A percentile compares a stretch with the other conserved stretches of the same genome.
These are phyloP conservation scores for Mortierella sp. DNA, from an alignment of 371 early-diverging fungal species.

Conservation along the genomic window DNA sequence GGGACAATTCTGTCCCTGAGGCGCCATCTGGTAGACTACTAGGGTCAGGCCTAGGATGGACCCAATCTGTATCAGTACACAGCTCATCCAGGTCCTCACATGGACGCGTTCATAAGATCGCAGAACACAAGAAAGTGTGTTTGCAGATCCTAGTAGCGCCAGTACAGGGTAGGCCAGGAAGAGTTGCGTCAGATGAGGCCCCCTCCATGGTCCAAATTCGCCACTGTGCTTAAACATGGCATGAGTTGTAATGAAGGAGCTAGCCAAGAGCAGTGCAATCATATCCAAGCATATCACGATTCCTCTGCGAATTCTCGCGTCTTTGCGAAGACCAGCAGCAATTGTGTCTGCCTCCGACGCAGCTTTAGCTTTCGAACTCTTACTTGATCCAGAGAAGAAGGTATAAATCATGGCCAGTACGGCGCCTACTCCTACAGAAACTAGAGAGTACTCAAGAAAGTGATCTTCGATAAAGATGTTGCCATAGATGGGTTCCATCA, in stretches of 20 bases:
- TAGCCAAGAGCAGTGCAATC: slow-evolving; percentile 59
- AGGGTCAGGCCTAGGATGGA: slow-evolving; percentile 51
- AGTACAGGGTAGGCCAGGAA: slow-evolving; percentile 63
- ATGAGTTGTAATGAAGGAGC: slow-evolving; percentile 58
- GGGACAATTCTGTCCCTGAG: slow-evolving; percentile 49
- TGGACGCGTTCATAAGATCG: slow-evolving; percentile 42
- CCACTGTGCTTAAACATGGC: slow-evolving; percentile 61
- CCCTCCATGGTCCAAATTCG: slow-evolving; percentile 64
- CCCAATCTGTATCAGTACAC: slow-evolving; percentile 48
- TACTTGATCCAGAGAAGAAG: slow-evolving; percentile 10
- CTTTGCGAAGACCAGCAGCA: slow-evolving; percentile 36
- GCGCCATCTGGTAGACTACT: slow-evolving; percentile 55
- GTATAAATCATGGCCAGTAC: slow-evolving; percentile 52
- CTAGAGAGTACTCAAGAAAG: slow-evolving; percentile 48
- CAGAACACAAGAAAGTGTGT: slow-evolving; percentile 55
- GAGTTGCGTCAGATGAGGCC: slow-evolving; percentile 68
- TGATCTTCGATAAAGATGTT: slow-evolving; percentile 61
- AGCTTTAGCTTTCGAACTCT: not conserved
- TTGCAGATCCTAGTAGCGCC: slow-evolving; percentile 58
- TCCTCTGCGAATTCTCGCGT: slow-evolving; percentile 29
- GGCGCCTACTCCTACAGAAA: slow-evolving; percentile 41
- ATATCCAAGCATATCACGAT: slow-evolving; percentile 40
- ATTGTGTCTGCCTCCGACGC: slow-evolving; percentile 2
- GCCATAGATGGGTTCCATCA: slow-evolving; percentile 72
- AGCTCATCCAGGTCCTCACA: slow-evolving; percentile 42